phyloP scores from a whole-genome alignment of 768 basidiomycete species.

The Xerocomus brunneocitrinus region DNA sequence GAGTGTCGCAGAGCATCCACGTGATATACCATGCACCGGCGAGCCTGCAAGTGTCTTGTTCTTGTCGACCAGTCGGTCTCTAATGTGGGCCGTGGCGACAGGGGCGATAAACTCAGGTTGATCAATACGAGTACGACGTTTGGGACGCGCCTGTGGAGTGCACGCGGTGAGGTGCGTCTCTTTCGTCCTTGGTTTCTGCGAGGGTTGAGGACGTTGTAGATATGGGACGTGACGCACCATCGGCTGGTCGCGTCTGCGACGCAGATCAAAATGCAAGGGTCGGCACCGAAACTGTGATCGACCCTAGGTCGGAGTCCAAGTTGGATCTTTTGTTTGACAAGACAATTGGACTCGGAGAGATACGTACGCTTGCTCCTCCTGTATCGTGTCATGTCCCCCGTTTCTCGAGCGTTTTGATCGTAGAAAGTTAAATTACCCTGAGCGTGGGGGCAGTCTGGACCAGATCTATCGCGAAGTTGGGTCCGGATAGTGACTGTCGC shows the following conservation, averaged over 20 bases:
- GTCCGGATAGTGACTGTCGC: no score
- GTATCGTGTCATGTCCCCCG: no score
- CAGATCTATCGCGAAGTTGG: no score
- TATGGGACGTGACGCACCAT: slow-evolving; percentile 38
- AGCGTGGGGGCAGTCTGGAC: no score
- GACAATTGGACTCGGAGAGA: not conserved
- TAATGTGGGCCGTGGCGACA: slow-evolving; percentile 11
- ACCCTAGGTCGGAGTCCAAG: not conserved
- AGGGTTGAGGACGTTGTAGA: slow-evolving; percentile 20
- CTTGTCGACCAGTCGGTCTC: not conserved
- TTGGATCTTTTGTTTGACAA: not conserved
- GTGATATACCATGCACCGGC: slow-evolving; percentile 43
- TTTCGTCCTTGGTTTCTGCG: not conserved
- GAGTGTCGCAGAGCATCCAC: slow-evolving; percentile 46
- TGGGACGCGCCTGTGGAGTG: slow-evolving; percentile 28
- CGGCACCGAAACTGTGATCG: slow-evolving; percentile 10
- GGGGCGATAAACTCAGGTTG: slow-evolving; percentile 42
- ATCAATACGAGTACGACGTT: slow-evolving; percentile 35
- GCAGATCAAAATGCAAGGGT: slow-evolving; percentile 37
- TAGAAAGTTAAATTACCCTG: no score
- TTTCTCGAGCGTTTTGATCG: no score
- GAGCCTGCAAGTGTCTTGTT: slow-evolving; percentile 28
- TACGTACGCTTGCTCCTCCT: no score
- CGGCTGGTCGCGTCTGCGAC: slow-evolving; percentile 41
- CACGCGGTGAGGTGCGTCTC: slow-evolving; percentile 31